A percentile compares a stretch with the other conserved stretches of the same genome.
phyloP scores from a whole-genome alignment of 2,329 filamentous ascomycete genomes.

The Phoma sp. region DNA sequence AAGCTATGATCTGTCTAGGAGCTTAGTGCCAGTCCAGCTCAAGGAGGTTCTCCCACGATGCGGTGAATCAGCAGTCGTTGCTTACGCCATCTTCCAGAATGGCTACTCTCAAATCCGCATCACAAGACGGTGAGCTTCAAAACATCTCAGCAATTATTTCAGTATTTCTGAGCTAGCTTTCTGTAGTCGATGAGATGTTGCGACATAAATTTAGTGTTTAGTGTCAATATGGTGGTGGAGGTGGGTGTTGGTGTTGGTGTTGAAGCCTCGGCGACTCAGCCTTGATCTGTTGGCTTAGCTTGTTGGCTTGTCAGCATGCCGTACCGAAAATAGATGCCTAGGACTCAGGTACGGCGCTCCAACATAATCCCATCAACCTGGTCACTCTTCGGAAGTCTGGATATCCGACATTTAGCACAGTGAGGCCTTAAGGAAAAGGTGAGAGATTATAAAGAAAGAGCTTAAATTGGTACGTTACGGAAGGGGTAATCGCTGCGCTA shows the following conservation, averaged over 20 bases:
- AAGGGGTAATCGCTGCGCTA: slow-evolving; percentile 20
- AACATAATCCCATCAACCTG: slow-evolving; percentile 3
- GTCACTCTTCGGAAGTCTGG: not conserved
- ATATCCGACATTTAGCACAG: not conserved
- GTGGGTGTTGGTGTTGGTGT: slow-evolving; percentile 3
- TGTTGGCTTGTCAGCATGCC: slow-evolving; percentile 30
- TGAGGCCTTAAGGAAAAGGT: not conserved
- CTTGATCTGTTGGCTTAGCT: slow-evolving; percentile 23
- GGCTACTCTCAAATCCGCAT: not conserved
- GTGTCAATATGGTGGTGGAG: slow-evolving; percentile 7
- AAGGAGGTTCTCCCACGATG: not conserved
- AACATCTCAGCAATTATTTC: not conserved
- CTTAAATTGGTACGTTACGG: slow-evolving; percentile 3
- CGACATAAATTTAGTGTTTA: slow-evolving; percentile 8
- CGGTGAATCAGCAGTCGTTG: not conserved
- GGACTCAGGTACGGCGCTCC: slow-evolving; percentile 1
- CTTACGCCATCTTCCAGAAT: not conserved
- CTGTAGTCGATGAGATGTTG: not conserved
- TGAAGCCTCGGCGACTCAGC: slow-evolving; percentile 18
- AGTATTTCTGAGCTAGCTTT: not conserved
- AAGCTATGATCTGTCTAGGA: not conserved
- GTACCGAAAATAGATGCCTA: slow-evolving; percentile 35
- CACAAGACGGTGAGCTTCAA: not conserved
- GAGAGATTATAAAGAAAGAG: not conserved
- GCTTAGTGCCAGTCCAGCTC: not conserved